phyloP scores from a whole-genome alignment of 768 basidiomycete species.

The Tricholomella constricta region DNA sequence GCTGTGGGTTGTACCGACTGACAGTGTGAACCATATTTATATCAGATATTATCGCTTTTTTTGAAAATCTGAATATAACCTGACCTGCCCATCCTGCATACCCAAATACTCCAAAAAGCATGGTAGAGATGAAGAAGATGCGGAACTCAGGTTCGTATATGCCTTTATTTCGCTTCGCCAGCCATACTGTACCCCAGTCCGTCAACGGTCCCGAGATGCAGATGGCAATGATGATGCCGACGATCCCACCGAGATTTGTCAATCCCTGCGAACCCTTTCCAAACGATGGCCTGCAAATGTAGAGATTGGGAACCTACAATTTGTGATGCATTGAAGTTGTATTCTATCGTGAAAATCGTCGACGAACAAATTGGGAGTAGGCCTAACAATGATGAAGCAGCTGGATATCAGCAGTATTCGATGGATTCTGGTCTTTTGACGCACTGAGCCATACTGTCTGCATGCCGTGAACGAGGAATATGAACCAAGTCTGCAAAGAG shows the following conservation, averaged over 20 bases:
- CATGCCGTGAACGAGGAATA: slow-evolving; percentile 42
- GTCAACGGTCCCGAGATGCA: slow-evolving; percentile 39
- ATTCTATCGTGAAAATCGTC: slow-evolving; percentile 46
- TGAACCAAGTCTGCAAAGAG: slow-evolving; percentile 32
- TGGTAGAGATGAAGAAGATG: slow-evolving; percentile 41
- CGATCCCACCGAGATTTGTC: slow-evolving; percentile 44
- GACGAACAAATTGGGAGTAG: slow-evolving; percentile 45
- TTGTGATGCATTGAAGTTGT: slow-evolving; percentile 42
- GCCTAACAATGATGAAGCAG: slow-evolving; percentile 27
- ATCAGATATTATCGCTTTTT: neutral
- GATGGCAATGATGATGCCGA: slow-evolving; percentile 42
- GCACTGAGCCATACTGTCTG: slow-evolving; percentile 47
- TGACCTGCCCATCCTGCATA: slow-evolving; percentile 46
- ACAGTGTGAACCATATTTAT: neutral
- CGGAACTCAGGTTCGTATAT: slow-evolving; percentile 50
- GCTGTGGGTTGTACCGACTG: slow-evolving; percentile 38
- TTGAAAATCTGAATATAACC: neutral
- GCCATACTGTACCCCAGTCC: slow-evolving; percentile 44
- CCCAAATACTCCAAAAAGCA: slow-evolving; percentile 47
- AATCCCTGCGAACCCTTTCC: slow-evolving; percentile 28
- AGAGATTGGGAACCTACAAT: slow-evolving; percentile 27
- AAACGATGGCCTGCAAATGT: neutral
- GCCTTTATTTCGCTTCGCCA: slow-evolving; percentile 44
- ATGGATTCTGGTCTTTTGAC: slow-evolving; percentile 4
- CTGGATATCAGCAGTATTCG: neutral